These are phyloP conservation scores for Lasiosphaeria ovina DNA, from an alignment of 495 filamentous ascomycete genomes.

Conservation along the genomic window DNA sequence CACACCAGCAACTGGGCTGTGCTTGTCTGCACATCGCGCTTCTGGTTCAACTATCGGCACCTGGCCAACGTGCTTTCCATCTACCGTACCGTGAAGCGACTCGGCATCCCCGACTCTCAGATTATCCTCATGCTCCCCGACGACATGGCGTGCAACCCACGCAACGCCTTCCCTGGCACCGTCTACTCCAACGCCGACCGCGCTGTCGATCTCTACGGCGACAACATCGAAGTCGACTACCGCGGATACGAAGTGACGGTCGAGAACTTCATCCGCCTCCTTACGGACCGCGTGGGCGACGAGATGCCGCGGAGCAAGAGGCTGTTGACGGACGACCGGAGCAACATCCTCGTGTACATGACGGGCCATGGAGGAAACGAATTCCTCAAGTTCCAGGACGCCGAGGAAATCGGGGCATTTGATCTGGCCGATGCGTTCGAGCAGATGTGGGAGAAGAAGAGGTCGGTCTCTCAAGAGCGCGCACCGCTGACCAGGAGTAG, in stretches of 20 bases:
- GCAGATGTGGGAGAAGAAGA: constrained; percentile 99
- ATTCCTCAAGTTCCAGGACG: constrained; percentile 97
- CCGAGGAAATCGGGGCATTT: constrained; percentile 94
- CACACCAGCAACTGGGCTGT: constrained; percentile 99
- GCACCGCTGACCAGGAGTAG: no score
- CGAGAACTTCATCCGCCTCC: constrained; percentile 93
- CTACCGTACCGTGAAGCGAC: constrained; percentile 96
- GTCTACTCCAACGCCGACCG: constrained; percentile 98
- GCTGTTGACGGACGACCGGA: constrained; percentile 85
- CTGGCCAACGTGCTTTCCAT: constrained; percentile 96
- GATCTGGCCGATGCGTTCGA: constrained; percentile 97
- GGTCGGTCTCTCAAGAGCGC: constrained; percentile 44
- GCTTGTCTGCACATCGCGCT: constrained; percentile 94
- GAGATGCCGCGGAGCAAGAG: constrained; percentile 93
- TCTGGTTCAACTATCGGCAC: constrained; percentile 99
- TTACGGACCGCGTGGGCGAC: constrained; percentile 89
- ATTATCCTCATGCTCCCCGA: constrained; percentile 99
- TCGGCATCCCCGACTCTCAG: constrained; percentile 96
- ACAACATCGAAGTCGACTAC: constrained; percentile 99
- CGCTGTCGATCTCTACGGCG: constrained; percentile 91
- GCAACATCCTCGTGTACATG: constrained; percentile 98
- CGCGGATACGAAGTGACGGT: constrained; percentile 97
- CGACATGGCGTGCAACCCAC: constrained; percentile 99
- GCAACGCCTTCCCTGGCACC: constrained; percentile 94
- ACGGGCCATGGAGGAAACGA: constrained; percentile 98